Conservation (phyloP, 371 early-diverging fungal species). For the Cokeromyces recurvatus region DNA sequence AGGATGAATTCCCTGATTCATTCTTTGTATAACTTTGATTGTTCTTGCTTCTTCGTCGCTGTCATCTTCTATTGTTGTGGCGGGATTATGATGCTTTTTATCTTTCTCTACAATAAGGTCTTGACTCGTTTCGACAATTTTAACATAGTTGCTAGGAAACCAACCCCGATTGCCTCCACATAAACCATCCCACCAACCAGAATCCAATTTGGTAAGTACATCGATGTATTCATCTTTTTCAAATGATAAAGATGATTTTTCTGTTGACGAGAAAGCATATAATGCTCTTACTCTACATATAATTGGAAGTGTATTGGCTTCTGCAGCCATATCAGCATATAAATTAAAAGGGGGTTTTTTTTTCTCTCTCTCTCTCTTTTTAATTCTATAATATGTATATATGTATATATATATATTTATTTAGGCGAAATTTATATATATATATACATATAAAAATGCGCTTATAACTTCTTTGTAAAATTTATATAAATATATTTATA, state of each 20-base stretch:
- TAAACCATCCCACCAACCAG: conserved; percentile 94
- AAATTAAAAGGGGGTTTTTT: too few species aligned
- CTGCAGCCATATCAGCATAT: too few species aligned
- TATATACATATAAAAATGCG: too few species aligned
- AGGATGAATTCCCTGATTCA: conserved; percentile 1
- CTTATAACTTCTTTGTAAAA: too few species aligned
- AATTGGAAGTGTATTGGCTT: conserved; percentile 22
- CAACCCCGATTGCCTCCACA: conserved; percentile 73
- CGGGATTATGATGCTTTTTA: too few species aligned
- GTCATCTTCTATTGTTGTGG: too few species aligned
- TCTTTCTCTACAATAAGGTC: too few species aligned
- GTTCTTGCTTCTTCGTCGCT: conserved; percentile 2
- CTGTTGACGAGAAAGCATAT: conserved; percentile 74
- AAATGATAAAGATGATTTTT: conserved; percentile 72
- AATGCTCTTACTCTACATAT: conserved; percentile 55
- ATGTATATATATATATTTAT: too few species aligned
- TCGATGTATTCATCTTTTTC: conserved; percentile 78
- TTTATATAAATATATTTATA: too few species aligned
- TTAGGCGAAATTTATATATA: too few species aligned
- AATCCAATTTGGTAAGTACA: conserved; percentile 75
- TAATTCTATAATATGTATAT: too few species aligned
- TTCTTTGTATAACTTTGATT: conserved; percentile 1
- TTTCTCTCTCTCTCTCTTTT: too few species aligned
- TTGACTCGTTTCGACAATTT: conserved; percentile 38
- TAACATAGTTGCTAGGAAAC: conserved; percentile 89